Conservation (phyloP, 164 flowering plant genomes). For the Litsea cubeba region DNA sequence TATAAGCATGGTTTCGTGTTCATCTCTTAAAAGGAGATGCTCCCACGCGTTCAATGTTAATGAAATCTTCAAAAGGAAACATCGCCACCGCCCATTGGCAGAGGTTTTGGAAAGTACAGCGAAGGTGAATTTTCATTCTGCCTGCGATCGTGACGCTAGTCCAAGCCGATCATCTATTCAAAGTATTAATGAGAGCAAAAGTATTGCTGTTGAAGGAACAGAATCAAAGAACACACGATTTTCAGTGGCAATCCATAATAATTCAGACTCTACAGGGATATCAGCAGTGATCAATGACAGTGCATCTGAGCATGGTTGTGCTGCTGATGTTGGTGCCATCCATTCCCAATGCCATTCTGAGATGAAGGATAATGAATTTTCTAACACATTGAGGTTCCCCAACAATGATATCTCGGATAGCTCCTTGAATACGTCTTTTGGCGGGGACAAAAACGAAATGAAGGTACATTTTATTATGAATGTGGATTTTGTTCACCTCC, state of each 20-base stretch:
- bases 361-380: constrained; percentile 40
- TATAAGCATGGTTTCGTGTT: constrained; percentile 21
- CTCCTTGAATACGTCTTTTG: constrained; percentile 67
- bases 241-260: constrained; percentile 28
- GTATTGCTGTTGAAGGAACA: constrained; percentile 24
- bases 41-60: constrained; percentile 41
- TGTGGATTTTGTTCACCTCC: background rate
- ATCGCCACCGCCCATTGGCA: constrained; percentile 46
- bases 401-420: constrained; percentile 38
- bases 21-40: constrained; percentile 49
- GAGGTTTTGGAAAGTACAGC: constrained; percentile 41
- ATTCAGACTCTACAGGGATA: constrained; percentile 38
- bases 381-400: constrained; percentile 28
- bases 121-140: constrained; percentile 63
- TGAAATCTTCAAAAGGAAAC: constrained; percentile 59
- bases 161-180: constrained; percentile 31
- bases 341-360: constrained; percentile 17
- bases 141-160: constrained; percentile 40
- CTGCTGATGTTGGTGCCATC: constrained; percentile 23
- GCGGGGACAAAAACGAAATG: constrained; percentile 41
- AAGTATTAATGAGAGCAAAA: constrained; percentile 37
- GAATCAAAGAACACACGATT: constrained; percentile 28
- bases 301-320: constrained; percentile 30
- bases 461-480: constrained; percentile 37
- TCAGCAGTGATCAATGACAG: constrained; percentile 42